phyloP scores from a whole-genome alignment of 805 yeast species.

The Saturnispora saitoi region DNA sequence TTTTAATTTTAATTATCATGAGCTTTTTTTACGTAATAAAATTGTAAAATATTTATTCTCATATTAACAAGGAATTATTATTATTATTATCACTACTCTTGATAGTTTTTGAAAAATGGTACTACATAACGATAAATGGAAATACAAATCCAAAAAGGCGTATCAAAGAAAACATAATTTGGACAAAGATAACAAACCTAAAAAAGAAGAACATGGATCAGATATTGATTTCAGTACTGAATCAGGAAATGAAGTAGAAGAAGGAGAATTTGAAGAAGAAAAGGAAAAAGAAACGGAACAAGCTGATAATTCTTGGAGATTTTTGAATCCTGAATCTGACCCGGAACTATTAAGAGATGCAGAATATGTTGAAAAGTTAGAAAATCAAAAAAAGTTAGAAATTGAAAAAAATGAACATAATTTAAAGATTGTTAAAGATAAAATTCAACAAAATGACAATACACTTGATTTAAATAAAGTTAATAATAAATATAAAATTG shows the following conservation, averaged over 20 bases:
- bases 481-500: background rate
- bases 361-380: constrained; percentile 13
- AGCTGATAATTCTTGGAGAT: constrained; percentile 25
- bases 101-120: constrained; percentile 30
- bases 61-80: too few relatives aligned
- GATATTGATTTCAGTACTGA: background rate
- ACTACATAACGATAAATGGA: constrained; percentile 46
- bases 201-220: background rate
- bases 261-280: constrained; percentile 11
- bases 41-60: too few relatives aligned
- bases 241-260: background rate
- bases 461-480: background rate
- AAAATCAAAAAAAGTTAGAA: constrained; percentile 5
- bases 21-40: too few relatives aligned
- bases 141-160: constrained; percentile 34
- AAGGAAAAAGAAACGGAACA: constrained; percentile 6
- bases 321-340: constrained; percentile 16
- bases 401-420: constrained; percentile 7
- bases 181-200: constrained; percentile 9
- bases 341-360: constrained; percentile 17
- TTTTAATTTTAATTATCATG: too few relatives aligned
- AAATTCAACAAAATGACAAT: constrained; percentile 6
- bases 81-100: too few relatives aligned
- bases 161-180: constrained; percentile 37
- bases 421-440: constrained; percentile 6